These are phyloP conservation scores for Linum trigynum DNA, from an alignment of 345 rosid genomes.

Conservation along the genomic window DNA sequence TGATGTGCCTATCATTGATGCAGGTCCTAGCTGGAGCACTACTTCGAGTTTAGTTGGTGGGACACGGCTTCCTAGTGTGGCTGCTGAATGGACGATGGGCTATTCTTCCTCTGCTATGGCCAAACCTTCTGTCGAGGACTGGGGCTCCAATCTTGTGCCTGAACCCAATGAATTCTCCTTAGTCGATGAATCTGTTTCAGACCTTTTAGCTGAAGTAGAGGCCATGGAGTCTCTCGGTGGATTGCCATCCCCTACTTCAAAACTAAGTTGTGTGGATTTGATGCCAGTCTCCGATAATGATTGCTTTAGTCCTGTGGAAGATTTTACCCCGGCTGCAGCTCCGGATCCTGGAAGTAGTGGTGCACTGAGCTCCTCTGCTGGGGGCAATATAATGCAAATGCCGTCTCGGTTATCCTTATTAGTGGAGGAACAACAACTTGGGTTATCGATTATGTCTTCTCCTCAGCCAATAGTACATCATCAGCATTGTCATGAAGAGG, in stretches of 20 bases:
- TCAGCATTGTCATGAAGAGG: not conserved
- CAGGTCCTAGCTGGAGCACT: slow-evolving; percentile 67
- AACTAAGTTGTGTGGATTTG: slow-evolving; percentile 41
- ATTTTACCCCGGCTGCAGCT: slow-evolving; percentile 50
- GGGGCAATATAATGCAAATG: slow-evolving; percentile 31
- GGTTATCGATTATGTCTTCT: slow-evolving; percentile 18
- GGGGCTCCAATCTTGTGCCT: slow-evolving; percentile 43
- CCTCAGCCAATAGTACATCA: slow-evolving; percentile 12
- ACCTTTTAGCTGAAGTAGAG: slow-evolving; percentile 94
- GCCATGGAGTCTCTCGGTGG: slow-evolving; percentile 85
- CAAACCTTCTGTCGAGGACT: slow-evolving; percentile 33
- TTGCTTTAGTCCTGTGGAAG: slow-evolving; percentile 71
- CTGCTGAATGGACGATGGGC: slow-evolving; percentile 41
- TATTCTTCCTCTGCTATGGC: slow-evolving; percentile 29
- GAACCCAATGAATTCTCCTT: slow-evolving; percentile 52
- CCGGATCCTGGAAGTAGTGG: slow-evolving; percentile 51
- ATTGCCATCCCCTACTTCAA: slow-evolving; percentile 72
- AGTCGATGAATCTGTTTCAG: slow-evolving; percentile 93
- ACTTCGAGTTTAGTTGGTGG: slow-evolving; percentile 54
- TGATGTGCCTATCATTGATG: slow-evolving; percentile 40
- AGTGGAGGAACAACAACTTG: slow-evolving; percentile 17
- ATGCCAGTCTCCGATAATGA: slow-evolving; percentile 55
- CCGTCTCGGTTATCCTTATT: slow-evolving; percentile 32
- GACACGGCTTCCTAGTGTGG: slow-evolving; percentile 45
- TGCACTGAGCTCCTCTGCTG: slow-evolving; percentile 55